Evolutionary conservation across 352 stramenopile genomes (phyloP), one percentile per base, ranked within the genome.

Genomic region (Phytopythium litorale): DNA sequence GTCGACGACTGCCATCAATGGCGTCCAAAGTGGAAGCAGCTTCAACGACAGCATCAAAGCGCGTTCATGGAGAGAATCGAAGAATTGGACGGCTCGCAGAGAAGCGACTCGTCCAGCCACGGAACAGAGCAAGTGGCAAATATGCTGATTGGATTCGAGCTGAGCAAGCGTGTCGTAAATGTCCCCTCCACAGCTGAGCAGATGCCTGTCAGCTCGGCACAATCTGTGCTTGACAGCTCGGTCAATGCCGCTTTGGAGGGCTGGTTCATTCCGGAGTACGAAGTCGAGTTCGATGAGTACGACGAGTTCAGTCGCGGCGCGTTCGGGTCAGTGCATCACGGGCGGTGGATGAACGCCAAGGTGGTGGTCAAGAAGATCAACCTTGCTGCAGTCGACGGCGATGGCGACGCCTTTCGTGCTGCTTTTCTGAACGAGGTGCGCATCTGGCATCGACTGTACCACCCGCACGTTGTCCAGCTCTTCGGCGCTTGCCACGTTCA

Each of bases 231-330:
- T 13, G 40, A 45, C 40, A 19, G n/a, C 15, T 9, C 25, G 35
- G 7, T 7, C 58, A 25, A 25, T 63, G 67, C n/a, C 37, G 25
- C 58, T 15, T 3, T 54, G 15, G 37, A 8, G 2, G 54, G 62
- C 25, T 71, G 65, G 65, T 71, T 71, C 42, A 71, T 71, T 25
- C 61, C 65, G 30, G 43, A 49, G 8, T 65, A 65, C 19, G 62
- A 72, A 58, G 65, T 72, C 19, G 38, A 68, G 9, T 68, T 72
- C 37, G 58, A 72, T 43, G 46, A 49, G 12, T 54, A 49, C 13
- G 32, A 63, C 48, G 43, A 65, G 21, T 68, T 72, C 28, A 64
- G 35, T 38, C n/a, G 51, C 5, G 65, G 65, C 0, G 51, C 60
- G 4, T 72, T 68, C 19, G 62, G 66, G 0, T 43, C 21, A 6